These are phyloP conservation scores for Garcia nutans DNA, from an alignment of 345 rosid genomes.

Conservation along the genomic window DNA sequence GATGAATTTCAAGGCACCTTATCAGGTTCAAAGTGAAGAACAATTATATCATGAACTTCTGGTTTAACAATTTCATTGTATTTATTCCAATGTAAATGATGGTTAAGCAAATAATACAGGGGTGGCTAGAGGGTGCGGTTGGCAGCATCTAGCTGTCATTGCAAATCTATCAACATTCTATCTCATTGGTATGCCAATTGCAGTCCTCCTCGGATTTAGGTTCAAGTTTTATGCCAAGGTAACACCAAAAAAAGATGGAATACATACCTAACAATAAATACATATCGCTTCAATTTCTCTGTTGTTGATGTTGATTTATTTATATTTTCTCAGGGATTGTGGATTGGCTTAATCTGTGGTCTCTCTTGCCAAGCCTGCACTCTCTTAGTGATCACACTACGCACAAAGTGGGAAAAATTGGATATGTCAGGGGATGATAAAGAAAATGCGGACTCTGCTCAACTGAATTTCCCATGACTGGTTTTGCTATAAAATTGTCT, in stretches of 20 bases:
- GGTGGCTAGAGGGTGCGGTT: slow-evolving; percentile 77
- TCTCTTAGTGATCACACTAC: slow-evolving; percentile 43
- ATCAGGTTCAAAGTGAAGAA: slow-evolving; percentile 39
- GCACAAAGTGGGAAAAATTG: slow-evolving; percentile 51
- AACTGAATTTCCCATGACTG: background rate
- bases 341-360: slow-evolving; percentile 74
- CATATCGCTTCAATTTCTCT: background rate
- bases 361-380: slow-evolving; percentile 44
- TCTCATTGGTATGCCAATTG: slow-evolving; percentile 50
- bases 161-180: slow-evolving; percentile 57
- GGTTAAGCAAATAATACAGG: slow-evolving; percentile 31
- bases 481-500: background rate
- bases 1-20: slow-evolving; percentile 65
- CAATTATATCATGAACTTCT: too few species aligned
- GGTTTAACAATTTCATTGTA: too few species aligned
- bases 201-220: slow-evolving; percentile 54
- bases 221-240: slow-evolving; percentile 52
- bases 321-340: slow-evolving; percentile 49
- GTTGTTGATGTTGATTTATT: too few species aligned
- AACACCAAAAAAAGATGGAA: background rate
- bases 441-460: background rate
- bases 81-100: too few species aligned
- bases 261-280: background rate
- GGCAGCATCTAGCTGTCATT: slow-evolving; percentile 58
- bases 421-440: slow-evolving; percentile 13